Evolutionary conservation across 495 filamentous ascomycete species (phyloP), one percentile per base, ranked within the genome.

Genomic region (Aspergillus kassunensis): DNA sequence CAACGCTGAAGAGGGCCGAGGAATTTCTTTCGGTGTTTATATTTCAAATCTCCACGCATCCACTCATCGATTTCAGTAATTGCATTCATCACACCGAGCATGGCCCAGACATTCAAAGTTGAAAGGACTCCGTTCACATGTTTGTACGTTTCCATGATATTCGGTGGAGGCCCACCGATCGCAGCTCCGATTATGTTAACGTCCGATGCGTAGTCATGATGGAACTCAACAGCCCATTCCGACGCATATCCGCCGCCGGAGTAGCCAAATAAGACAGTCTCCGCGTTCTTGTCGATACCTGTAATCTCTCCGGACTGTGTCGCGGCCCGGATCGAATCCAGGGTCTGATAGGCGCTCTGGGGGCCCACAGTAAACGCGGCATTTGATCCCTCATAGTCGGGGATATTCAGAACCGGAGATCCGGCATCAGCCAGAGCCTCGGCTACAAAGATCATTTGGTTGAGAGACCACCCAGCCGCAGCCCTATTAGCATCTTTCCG

Each of bases 221-320:
- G 70, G 10, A 79, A 45, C 56, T 80, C 77, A 2, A 63, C 57
- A 6, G 77, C 77, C 61, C 71, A 80, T 51, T 68, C 74, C 15
- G 57, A 72, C 0, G 76, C 76, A 9, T 78, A 50, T 0, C 64
- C 61, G 12, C 78, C 78, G 15, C 78, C 77, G 9, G 72, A 75
- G 56, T 79, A 80, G 27, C 77, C 78, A 62, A 68, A 78, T 55
- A 80, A 51, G 1, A 62, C 66, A 13, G 61, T 49, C 10, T 48
- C 45, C 13, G 64, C 57, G 29, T 44, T 29, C 13, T 47, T 23
- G 0, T 36, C 37, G 18, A 61, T 36, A 0, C 52, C 49, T 7
- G 49, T 50, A 2, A 49, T 19, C 6, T 51, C 2, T 0, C 8
- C 25, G 0, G 62, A 51, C 6, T 58, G 55, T 0, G 74, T 41